These are phyloP conservation scores for Schoenoplectus tabernaemontani DNA, from an alignment of 202 grass and related monocot species.

Conservation along the genomic window DNA sequence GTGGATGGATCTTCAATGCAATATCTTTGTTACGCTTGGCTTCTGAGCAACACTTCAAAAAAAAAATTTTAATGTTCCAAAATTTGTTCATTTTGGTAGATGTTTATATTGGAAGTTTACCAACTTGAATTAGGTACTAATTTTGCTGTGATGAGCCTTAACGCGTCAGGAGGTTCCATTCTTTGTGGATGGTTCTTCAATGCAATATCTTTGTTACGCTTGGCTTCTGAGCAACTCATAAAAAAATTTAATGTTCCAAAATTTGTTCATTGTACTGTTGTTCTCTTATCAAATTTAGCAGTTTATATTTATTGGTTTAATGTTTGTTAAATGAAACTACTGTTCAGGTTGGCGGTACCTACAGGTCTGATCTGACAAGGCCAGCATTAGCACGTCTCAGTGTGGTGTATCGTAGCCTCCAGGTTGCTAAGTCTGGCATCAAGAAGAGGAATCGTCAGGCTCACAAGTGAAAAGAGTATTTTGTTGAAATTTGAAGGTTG, in stretches of 20 bases:
- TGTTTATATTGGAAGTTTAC: not conserved
- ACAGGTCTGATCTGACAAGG: constrained; percentile 82
- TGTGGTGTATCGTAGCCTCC: constrained; percentile 56
- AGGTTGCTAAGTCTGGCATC: constrained; percentile 67
- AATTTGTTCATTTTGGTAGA: not conserved
- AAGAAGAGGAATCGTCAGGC: constrained; percentile 92
- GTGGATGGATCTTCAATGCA: constrained; percentile 22
- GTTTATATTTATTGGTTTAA: not conserved
- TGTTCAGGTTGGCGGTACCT: constrained; percentile 51
- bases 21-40: constrained; percentile 26
- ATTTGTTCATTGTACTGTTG: not conserved
- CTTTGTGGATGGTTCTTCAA: constrained; percentile 2
- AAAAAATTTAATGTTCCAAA: not conserved
- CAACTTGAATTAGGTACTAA: not conserved
- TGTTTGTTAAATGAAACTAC: not conserved
- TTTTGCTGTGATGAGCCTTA: constrained; percentile 35
- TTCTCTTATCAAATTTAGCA: not conserved
- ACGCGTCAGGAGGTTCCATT: constrained; percentile 28
- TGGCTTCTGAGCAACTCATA: constrained; percentile 29
- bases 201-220: constrained; percentile 25
- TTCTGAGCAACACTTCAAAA: constrained; percentile 22
- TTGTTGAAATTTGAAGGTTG: not conserved
- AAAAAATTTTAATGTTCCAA: not conserved
- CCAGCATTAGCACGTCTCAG: constrained; percentile 54
- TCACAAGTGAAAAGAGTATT: constrained; percentile 27